These are phyloP conservation scores for Calonectria multiphialidica DNA, from an alignment of 2,329 filamentous ascomycete species.

Conservation along the genomic window DNA sequence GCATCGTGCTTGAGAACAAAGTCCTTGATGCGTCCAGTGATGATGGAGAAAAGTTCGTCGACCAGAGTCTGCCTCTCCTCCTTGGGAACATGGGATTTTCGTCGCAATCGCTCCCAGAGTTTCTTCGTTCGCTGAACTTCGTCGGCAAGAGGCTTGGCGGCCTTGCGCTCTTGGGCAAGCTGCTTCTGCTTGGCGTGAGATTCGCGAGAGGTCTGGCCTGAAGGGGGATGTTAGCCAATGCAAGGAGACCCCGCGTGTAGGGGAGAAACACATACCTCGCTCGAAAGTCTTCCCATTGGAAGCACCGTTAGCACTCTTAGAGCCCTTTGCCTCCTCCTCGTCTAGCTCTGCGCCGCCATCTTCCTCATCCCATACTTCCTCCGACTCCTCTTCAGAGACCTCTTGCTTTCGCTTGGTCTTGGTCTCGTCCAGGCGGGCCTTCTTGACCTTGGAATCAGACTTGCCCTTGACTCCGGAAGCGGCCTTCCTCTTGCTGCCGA, in stretches of 20 bases:
- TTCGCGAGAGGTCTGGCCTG: conserved; percentile 80
- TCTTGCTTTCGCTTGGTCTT: conserved; percentile 51
- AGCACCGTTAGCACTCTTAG: conserved; percentile 47
- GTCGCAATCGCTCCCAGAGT: conserved; percentile 92
- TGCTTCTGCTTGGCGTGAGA: conserved; percentile 94
- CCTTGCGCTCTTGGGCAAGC: conserved; percentile 88
- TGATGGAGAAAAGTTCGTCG: conserved; percentile 89
- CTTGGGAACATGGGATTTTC: conserved; percentile 92
- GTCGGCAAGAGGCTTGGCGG: conserved; percentile 92
- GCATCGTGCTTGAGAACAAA: conserved; percentile 99
- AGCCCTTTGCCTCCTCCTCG: conserved; percentile 52
- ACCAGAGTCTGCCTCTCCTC: conserved; percentile 91
- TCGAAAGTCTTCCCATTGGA: conserved; percentile 56
- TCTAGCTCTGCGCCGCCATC: conserved; percentile 65
- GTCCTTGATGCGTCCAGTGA: conserved; percentile 91
- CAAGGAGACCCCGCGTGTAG: not conserved
- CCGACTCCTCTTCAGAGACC: conserved; percentile 56
- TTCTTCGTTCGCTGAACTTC: conserved; percentile 92
- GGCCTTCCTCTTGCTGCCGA: conserved; percentile 70
- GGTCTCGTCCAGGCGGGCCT: conserved; percentile 58
- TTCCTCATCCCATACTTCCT: conserved; percentile 63
- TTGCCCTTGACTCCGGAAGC: conserved; percentile 57
- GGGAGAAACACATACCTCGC: conserved; percentile 49
- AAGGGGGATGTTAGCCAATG: conserved; percentile 21
- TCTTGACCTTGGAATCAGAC: conserved; percentile 61